A percentile compares a stretch with the other conserved stretches of the same genome.
Evolutionary conservation across 1,139 yeast genomes (phyloP).

Genomic region (Meyerozyma smithsonii): DNA sequence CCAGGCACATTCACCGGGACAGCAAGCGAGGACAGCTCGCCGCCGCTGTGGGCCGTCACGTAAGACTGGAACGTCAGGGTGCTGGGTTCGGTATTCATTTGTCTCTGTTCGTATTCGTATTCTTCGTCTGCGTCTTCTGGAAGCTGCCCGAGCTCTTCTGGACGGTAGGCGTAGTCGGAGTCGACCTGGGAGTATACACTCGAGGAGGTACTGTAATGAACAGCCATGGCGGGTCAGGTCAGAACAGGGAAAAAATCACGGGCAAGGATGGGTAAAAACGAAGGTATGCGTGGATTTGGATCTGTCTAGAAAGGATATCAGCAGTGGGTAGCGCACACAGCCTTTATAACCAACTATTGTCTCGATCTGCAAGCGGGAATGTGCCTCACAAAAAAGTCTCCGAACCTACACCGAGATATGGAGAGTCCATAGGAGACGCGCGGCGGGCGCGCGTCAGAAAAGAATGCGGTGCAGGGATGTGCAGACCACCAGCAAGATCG

Average conservation of each 20-base stretch:
- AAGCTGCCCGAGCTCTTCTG: conserved; percentile 13
- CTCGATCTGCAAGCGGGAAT: background rate
- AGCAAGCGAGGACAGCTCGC: conserved; percentile 6
- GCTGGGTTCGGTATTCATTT: conserved; percentile 16
- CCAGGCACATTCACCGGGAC: background rate
- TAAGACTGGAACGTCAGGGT: conserved; percentile 24
- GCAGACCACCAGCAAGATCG: too few relatives aligned
- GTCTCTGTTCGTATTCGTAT: conserved; percentile 4
- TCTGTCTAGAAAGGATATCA: background rate
- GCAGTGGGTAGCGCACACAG: background rate
- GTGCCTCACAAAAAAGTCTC: background rate
- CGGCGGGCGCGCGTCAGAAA: conserved; percentile 1
- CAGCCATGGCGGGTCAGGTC: conserved; percentile 17
- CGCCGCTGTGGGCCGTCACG: conserved; percentile 20
- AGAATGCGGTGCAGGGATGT: background rate
- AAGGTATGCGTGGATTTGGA: background rate
- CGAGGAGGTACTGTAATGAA: conserved; percentile 25
- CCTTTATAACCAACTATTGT: background rate
- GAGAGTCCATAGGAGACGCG: background rate
- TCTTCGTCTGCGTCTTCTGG: conserved; percentile 13
- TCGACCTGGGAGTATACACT: conserved; percentile 29
- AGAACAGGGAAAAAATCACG: too few relatives aligned
- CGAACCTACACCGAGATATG: background rate
- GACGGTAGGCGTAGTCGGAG: conserved; percentile 13
- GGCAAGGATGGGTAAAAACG: background rate